These are phyloP conservation scores for Cladosporium sp. DNA, from an alignment of 2,329 filamentous ascomycete genomes.

Conservation along the genomic window DNA sequence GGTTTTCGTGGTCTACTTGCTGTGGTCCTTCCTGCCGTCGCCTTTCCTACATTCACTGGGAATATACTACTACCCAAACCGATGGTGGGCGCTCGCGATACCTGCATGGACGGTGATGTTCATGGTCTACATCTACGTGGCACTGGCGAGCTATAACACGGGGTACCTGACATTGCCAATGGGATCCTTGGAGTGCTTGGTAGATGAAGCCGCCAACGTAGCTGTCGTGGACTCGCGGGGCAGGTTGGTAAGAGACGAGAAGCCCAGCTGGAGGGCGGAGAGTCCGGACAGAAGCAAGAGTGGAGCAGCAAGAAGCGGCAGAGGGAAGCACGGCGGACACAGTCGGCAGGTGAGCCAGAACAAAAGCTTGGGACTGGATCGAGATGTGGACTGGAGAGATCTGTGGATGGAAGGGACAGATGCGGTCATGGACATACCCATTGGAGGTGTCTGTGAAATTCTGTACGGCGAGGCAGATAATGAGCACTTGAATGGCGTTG, in stretches of 20 bases:
- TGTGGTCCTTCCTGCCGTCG: conserved; percentile 88
- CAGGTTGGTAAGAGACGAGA: conserved; percentile 41
- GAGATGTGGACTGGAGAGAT: conserved; percentile 65
- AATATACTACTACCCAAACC: conserved; percentile 93
- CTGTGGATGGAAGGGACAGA: conserved; percentile 93
- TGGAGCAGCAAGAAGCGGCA: conserved; percentile 27
- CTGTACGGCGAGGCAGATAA: conserved; percentile 60
- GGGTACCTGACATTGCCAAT: conserved; percentile 81
- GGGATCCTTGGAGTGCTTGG: conserved; percentile 77
- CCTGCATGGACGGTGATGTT: conserved; percentile 86
- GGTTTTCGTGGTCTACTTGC: conserved; percentile 67
- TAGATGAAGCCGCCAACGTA: conserved; percentile 83
- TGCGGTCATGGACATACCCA: conserved; percentile 93
- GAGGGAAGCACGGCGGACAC: conserved; percentile 34
- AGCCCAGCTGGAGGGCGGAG: conserved; percentile 23
- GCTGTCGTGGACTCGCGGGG: conserved; percentile 75
- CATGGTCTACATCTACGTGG: conserved; percentile 89
- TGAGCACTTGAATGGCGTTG: neutral
- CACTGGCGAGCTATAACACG: conserved; percentile 84
- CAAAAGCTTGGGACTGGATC: conserved; percentile 21
- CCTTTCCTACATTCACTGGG: conserved; percentile 89
- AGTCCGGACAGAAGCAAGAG: neutral
- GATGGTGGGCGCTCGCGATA: conserved; percentile 95
- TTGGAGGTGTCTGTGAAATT: conserved; percentile 92
- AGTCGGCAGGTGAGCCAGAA: conserved; percentile 32